A percentile compares a stretch with the other conserved stretches of the same genome.
Evolutionary conservation across 1,284 basidiomycete species (phyloP).

Genomic region (Ustilago esculenta): DNA sequence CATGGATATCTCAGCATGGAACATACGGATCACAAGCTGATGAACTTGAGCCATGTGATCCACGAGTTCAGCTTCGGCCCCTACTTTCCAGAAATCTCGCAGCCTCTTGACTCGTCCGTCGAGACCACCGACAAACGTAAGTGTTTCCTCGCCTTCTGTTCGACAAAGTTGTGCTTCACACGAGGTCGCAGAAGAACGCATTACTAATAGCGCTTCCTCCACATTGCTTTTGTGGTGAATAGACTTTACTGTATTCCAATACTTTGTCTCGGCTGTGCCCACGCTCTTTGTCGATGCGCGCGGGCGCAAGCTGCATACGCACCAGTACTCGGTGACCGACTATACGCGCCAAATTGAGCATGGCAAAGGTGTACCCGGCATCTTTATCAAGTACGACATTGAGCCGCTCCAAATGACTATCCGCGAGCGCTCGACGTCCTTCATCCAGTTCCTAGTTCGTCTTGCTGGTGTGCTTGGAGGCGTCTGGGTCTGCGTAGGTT

Average conservation of each 20-base stretch:
- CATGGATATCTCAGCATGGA: constrained; percentile 89
- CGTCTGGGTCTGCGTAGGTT: constrained; percentile 64
- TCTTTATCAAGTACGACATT: constrained; percentile 77
- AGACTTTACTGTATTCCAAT: constrained; percentile 75
- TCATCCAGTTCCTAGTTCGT: constrained; percentile 84
- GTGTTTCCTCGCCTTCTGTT: constrained; percentile 70
- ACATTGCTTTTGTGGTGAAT: too few species aligned
- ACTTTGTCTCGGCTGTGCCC: constrained; percentile 92
- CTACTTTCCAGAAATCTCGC: constrained; percentile 92
- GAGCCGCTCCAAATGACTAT: constrained; percentile 88
- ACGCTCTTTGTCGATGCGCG: constrained; percentile 85
- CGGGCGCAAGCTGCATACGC: constrained; percentile 75
- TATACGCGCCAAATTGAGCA: constrained; percentile 82
- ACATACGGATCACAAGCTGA: constrained; percentile 82
- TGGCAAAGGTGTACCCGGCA: constrained; percentile 78
- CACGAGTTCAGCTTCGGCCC: constrained; percentile 96
- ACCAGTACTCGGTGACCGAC: constrained; percentile 95
- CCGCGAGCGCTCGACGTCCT: constrained; percentile 82
- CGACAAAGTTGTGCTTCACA: not conserved
- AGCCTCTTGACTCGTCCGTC: constrained; percentile 82
- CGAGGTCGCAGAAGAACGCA: too few species aligned
- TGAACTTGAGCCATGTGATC: constrained; percentile 96
- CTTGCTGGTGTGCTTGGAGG: constrained; percentile 70
- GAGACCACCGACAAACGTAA: constrained; percentile 77
- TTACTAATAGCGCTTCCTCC: too few species aligned